phyloP scores from a whole-genome alignment of 805 yeast species.

The Yamadazyma ubonensis region DNA sequence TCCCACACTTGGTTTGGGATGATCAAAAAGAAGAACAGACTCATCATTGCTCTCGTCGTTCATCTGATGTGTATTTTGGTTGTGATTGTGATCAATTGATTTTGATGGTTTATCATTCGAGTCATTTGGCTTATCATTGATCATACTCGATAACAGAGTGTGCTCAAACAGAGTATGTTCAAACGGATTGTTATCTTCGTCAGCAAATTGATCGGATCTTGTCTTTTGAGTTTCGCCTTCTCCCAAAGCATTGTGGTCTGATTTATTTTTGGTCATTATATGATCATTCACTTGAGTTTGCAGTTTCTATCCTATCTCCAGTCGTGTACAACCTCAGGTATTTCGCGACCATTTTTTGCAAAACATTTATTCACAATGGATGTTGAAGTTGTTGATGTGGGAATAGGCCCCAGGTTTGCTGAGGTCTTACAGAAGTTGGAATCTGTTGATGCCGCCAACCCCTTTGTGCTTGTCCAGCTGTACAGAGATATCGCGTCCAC shows the following conservation, averaged over 20 bases:
- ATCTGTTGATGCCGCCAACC: conserved; percentile 20
- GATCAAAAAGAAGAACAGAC: conserved; percentile 1
- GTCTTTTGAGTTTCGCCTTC: too few relatives aligned
- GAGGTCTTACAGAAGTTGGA: conserved; percentile 5
- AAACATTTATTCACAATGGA: too few relatives aligned
- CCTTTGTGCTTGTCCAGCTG: conserved; percentile 45
- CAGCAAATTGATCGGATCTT: conserved; percentile 15
- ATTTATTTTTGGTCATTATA: neutral
- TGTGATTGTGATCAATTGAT: neutral
- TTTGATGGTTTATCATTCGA: neutral
- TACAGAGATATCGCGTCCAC: conserved; percentile 51
- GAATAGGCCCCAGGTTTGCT: conserved; percentile 14
- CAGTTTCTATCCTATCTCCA: neutral
- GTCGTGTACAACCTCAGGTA: neutral
- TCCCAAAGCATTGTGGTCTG: too few relatives aligned
- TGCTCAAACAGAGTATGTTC: conserved; percentile 29
- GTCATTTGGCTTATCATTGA: conserved; percentile 1
- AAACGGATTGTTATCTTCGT: conserved; percentile 39
- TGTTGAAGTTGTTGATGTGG: conserved; percentile 14
- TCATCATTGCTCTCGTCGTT: too few relatives aligned
- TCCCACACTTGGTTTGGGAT: neutral
- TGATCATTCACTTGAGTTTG: neutral
- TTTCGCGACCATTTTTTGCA: too few relatives aligned
- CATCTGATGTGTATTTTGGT: too few relatives aligned
- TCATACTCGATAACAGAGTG: conserved; percentile 9